These are phyloP conservation scores for Nepenthes mirabilis DNA, from an alignment of 148 eudicot genomes.

Conservation along the genomic window DNA sequence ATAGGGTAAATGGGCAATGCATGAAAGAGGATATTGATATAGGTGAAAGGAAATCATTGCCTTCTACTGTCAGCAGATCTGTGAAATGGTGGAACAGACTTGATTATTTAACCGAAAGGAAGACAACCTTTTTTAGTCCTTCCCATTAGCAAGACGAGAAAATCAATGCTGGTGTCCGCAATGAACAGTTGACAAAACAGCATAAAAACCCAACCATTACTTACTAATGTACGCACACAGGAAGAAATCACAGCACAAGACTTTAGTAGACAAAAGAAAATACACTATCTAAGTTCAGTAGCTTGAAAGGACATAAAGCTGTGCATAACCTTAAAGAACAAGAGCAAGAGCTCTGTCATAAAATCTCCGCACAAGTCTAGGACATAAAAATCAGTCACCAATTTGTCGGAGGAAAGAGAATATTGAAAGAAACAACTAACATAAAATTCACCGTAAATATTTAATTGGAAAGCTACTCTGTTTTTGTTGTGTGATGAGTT, in stretches of 20 bases:
- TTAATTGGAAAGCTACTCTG: neutral
- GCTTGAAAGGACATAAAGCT: slow-evolving; percentile 48
- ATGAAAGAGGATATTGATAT: neutral
- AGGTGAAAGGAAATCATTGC: slow-evolving; percentile 4
- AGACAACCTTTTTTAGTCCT: slow-evolving; percentile 63
- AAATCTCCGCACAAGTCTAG: slow-evolving; percentile 61
- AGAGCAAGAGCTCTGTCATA: slow-evolving; percentile 88
- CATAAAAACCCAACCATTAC: slow-evolving; percentile 1
- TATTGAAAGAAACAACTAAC: neutral
- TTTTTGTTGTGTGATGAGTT: too few species aligned
- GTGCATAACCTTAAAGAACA: slow-evolving; percentile 88
- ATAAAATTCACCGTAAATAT: neutral
- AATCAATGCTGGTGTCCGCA: slow-evolving; percentile 73
- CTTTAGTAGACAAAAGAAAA: neutral
- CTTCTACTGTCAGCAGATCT: too few species aligned
- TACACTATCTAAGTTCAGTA: slow-evolving; percentile 11
- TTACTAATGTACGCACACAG: neutral
- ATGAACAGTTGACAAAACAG: slow-evolving; percentile 11
- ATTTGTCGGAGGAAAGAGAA: slow-evolving; percentile 27
- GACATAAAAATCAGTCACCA: slow-evolving; percentile 75
- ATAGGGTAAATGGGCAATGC: too few species aligned
- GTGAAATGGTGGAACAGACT: too few species aligned
- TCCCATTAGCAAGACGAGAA: slow-evolving; percentile 95
- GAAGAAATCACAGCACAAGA: neutral
- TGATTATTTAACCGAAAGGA: slow-evolving; percentile 3